Base-by-base conservation (phyloP, 148 eudicot species). In the Polygonum maritimum region DNA sequence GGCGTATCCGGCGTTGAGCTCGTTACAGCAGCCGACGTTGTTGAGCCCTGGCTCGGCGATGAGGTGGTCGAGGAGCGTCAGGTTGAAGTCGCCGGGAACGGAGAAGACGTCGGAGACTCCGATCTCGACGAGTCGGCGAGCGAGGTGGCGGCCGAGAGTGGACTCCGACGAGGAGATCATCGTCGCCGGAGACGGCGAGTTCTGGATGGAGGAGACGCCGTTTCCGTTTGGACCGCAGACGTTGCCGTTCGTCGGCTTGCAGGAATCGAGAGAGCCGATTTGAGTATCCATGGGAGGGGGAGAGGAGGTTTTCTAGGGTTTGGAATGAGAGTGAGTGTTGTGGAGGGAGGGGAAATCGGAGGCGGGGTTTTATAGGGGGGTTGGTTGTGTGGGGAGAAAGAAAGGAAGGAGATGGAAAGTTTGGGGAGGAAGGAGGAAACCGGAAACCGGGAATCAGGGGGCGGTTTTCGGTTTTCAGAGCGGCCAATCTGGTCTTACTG, bases 1-100 rank as follows among this genome's bases (percentile, higher is more conserved):
- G 0, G 98, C 98, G 76, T 93, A 93, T 0, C 98, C 98, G 5
- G 98, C 98, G 82, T 93, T 93, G n/a, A 93, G 98, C 85, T 93
- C 98, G 82, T 93, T 93, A 39, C 98, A 93, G 76, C 98, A 93
- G 48, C 98, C 98, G 47, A 93, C 69, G 2, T 84, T 69, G 74
- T 84, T 84, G 15, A 93, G 91, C 16, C 85, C 87, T 0, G 97
- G 94, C 84, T 93, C 94, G 11, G 92, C 96, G 1, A 93, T 2
- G 41, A 93, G 88, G 65, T 91, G 92, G 81, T 93, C 97, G 15
- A 93, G 90, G 2, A 93, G 87, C 0, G 94, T 87, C 0, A 93
- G 82, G 81, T 93, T 93, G 83, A 89, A 93, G 84, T 93, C 96
- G 44, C 96, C 98, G 4, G 98, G 96, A 2, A 93, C 98, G 0